Evolutionary conservation across 176 grass and related monocot species (phyloP), one percentile per base, ranked within the genome.

Genomic region (Ensete ventricosum): DNA sequence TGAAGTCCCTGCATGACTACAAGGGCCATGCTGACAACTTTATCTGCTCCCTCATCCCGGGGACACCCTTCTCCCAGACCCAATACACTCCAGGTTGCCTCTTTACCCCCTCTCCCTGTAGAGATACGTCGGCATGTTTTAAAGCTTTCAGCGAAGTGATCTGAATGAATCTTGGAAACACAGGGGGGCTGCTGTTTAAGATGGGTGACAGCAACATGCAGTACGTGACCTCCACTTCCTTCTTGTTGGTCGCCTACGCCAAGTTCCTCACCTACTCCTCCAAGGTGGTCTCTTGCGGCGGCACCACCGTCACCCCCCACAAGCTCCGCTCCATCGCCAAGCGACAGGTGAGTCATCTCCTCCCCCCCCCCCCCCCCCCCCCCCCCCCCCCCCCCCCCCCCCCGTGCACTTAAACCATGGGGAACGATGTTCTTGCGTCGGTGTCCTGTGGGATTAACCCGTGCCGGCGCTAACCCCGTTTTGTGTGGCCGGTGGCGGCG

Each of bases 141-240:
- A 63, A 63, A 69, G 53, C 64, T 53, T 53, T 16, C 9, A 17
- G 54, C 34, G 27, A 13, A 55, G 22, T 54, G 52, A 48, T 51
- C 13, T 62, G 22, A 1, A 26, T 13, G 23, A 19, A 67, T 55
- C 57, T 48, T 70, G 9, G 24, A 9, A 75, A 1, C 3, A 52
- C 59, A 87, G 90, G 88, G 2, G 94, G 94, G 1, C 79, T 98
- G 16, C 77, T 93, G 14, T 98, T 82, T 77, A 85, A 87, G 82
- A 87, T 98, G 86, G 85, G 86, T 51, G 94, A 98, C 72, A 91
- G 88, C 81, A 98, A 98, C 85, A 85, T 89, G 90, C 94, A 98
- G 73, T 98, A 98, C 78, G 94, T 98, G 23, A 98, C 94, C 12
- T 98, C 94, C 54, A 89, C 90, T 75, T 83, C 94, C 14, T 98